phyloP scores from a whole-genome alignment of 2,329 filamentous ascomycete genomes.

The Diplodia intermedia region DNA sequence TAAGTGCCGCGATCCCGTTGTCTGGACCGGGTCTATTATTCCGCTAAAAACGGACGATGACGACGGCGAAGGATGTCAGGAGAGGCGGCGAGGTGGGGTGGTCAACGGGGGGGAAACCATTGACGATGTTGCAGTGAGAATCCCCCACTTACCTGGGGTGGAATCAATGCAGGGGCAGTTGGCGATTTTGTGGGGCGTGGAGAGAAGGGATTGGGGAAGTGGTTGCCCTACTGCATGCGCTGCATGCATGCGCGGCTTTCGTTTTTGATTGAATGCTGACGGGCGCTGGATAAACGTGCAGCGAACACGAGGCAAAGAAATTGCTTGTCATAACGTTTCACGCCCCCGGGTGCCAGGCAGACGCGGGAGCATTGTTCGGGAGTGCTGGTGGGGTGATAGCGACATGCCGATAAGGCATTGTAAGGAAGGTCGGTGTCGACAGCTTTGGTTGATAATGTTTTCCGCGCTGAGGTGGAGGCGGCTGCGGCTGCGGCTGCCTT shows the following conservation, averaged over 20 bases:
- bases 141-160: not conserved
- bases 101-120: not conserved
- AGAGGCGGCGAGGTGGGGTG: conserved; percentile 1
- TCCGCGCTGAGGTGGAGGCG: not conserved
- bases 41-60: not conserved
- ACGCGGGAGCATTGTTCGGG: not conserved
- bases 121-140: not conserved
- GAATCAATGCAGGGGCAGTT: not conserved
- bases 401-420: not conserved
- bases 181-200: not conserved
- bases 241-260: not conserved
- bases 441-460: no score
- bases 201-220: not conserved
- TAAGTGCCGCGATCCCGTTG: not conserved
- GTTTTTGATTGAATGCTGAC: conserved; percentile 30
- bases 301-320: conserved; percentile 12
- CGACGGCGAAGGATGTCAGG: not conserved
- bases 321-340: conserved; percentile 13
- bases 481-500: not conserved
- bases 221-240: not conserved
- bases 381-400: conserved; percentile 6
- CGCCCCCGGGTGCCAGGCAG: not conserved
- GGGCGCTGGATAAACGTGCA: conserved; percentile 25
- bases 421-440: not conserved
- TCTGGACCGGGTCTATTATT: not conserved